Evolutionary conservation across 2,329 filamentous ascomycete species (phyloP), one percentile per base, ranked within the genome.

Genomic region (Nigrospora osmanthi): DNA sequence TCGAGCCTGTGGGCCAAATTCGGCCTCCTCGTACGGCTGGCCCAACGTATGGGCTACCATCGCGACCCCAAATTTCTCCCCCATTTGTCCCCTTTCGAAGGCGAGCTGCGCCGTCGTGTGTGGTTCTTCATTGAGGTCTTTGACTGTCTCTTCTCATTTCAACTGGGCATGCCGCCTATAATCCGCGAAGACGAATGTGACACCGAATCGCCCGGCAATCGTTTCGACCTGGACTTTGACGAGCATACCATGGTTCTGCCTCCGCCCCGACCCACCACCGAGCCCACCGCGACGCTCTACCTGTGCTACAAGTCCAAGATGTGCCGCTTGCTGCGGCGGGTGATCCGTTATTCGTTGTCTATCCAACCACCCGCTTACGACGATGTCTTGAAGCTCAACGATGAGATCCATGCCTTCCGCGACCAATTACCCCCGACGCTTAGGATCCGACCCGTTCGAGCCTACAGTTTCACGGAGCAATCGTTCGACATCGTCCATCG

Each of bases 1-100:
- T 59, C 69, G 6, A 60, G 65, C 3, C 56, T 74, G 17, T 76
- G 72, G 72, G 65, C 69, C 5, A 61, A 73, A 17, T 70, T 73
- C 49, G 66, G 66, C 35, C 60, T 74, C 15, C 65, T 67, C 6
- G 65, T 68, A 3, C 67, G 73, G 6, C 63, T 76, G 17, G 73
- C 73, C 5, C 73, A 76, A 54, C 65, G 70, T 7, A 67, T 72
- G 57, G 73, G 73, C 13, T 76, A 76, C 46, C 72, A 76, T 47
- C 68, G 73, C 10, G 72, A 76, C 38, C 64, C 70, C 3, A 59
- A 58, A 19, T 63, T 66, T 49, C 58, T 75, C 4, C 59, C 66
- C 2, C 62, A 55, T 42, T 61, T 75, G 31, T 68, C 66, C 2
- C 66, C 71, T 0, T 76, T 76, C 44, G 69, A 75, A 41, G 69